phyloP scores from a whole-genome alignment of 2,329 filamentous ascomycete genomes.

The Tricladium varicosporioides region DNA sequence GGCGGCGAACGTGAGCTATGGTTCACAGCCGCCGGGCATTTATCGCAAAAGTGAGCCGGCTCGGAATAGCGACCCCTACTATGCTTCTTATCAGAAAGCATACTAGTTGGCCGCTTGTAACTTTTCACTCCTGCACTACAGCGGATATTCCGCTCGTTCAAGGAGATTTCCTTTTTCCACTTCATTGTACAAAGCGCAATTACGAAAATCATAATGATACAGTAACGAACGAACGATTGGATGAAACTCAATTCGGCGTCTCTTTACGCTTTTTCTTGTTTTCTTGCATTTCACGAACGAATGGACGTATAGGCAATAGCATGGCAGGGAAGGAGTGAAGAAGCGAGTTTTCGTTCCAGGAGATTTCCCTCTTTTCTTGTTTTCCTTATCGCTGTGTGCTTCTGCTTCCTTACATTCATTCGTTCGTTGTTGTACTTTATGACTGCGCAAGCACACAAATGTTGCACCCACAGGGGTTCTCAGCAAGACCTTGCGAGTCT shows the following conservation, averaged over 20 bases:
- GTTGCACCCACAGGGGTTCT: too few species aligned
- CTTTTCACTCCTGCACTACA: neutral
- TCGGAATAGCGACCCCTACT: constrained; percentile 2
- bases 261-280: constrained; percentile 1
- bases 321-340: neutral
- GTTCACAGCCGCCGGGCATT: neutral
- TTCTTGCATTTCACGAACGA: constrained; percentile 1
- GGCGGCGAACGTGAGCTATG: constrained; percentile 13
- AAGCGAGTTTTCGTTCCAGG: neutral
- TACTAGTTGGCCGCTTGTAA: constrained; percentile 3
- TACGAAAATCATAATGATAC: constrained; percentile 6
- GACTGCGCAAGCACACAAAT: neutral
- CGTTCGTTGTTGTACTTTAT: constrained; percentile 3
- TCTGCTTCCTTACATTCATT: neutral
- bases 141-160: neutral
- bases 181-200: constrained; percentile 4
- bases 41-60: neutral
- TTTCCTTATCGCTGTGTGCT: neutral
- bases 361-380: neutral
- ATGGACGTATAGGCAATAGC: neutral
- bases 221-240: constrained; percentile 9
- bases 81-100: neutral
- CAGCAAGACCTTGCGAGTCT: too few species aligned
- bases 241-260: constrained; percentile 1
- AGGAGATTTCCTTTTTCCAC: neutral